Evolutionary conservation across 202 grass and related monocot genomes (phyloP).

Genomic region (Schoenoplectus triqueter): DNA sequence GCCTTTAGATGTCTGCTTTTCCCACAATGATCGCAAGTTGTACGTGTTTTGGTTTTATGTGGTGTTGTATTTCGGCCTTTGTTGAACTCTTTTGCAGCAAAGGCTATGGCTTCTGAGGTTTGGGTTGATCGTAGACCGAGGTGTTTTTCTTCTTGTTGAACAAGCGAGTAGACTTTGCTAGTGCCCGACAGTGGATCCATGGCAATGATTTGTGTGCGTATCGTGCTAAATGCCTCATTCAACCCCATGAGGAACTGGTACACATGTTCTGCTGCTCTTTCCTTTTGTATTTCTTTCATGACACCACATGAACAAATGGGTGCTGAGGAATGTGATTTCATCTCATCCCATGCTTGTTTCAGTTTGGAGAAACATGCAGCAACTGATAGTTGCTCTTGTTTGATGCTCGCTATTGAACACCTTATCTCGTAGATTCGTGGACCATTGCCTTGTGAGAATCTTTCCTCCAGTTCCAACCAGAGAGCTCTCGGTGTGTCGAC

Average conservation of each 20-base stretch:
- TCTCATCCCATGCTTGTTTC: slow-evolving; percentile 27
- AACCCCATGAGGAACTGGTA: not conserved
- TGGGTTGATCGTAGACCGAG: not conserved
- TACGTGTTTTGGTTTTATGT: not conserved
- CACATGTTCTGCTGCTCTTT: not conserved
- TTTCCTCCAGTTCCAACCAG: slow-evolving; percentile 17
- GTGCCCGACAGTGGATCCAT: slow-evolving; percentile 4
- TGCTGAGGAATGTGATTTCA: not conserved
- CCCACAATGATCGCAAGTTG: slow-evolving; percentile 9
- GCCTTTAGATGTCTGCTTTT: not conserved
- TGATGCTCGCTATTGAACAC: not conserved
- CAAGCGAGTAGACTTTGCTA: slow-evolving; percentile 14
- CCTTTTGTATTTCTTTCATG: slow-evolving; percentile 18
- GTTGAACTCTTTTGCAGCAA: not conserved
- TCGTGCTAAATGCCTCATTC: not conserved
- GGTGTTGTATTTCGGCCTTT: not conserved
- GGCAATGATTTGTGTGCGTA: slow-evolving; percentile 21
- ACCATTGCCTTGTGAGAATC: slow-evolving; percentile 22
- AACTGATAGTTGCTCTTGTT: not conserved
- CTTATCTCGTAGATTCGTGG: slow-evolving; percentile 1
- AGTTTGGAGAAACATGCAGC: slow-evolving; percentile 4
- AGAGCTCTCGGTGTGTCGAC: not conserved
- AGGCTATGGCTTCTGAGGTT: not conserved
- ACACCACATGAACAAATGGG: not conserved
- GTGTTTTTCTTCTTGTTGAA: slow-evolving; percentile 24